phyloP scores from a whole-genome alignment of 371 early-diverging fungal species.

The Mucor circinelloides region DNA sequence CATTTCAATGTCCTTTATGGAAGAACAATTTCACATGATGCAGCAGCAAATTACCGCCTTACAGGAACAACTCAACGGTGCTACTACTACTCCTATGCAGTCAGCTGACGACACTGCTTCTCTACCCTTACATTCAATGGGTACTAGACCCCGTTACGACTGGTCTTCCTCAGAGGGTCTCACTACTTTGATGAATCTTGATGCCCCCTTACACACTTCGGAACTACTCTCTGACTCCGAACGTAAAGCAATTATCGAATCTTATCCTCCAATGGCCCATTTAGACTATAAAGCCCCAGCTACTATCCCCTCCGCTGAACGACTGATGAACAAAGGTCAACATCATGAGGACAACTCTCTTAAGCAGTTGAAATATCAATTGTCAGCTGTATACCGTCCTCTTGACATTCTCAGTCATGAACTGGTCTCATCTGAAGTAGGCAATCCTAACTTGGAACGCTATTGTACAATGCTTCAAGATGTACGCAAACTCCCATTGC shows the following conservation, averaged over 20 bases:
- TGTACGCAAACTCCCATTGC: neutral
- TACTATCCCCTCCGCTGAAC: constrained; percentile 11
- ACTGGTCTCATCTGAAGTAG: neutral
- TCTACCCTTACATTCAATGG: neutral
- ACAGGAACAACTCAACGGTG: neutral
- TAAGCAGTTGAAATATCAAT: constrained; percentile 7
- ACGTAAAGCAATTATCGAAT: constrained; percentile 11
- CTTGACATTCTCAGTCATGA: constrained; percentile 11
- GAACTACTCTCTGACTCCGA: constrained; percentile 4
- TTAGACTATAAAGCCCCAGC: constrained; percentile 17
- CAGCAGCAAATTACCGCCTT: constrained; percentile 1
- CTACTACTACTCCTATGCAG: neutral
- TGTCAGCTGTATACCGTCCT: constrained; percentile 10
- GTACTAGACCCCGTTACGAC: constrained; percentile 4
- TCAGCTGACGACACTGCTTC: too few relatives aligned
- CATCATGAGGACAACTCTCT: constrained; percentile 6
- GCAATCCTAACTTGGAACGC: neutral
- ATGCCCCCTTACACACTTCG: neutral
- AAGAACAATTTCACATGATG: neutral
- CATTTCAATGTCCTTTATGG: neutral
- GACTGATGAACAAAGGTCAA: constrained; percentile 14
- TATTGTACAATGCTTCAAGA: constrained; percentile 12
- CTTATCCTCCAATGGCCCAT: constrained; percentile 11
- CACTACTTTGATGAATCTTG: neutral
- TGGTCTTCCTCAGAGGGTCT: constrained; percentile 9